phyloP scores from a whole-genome alignment of 2,329 filamentous ascomycete genomes.

The Nigrograna mackinnonii region DNA sequence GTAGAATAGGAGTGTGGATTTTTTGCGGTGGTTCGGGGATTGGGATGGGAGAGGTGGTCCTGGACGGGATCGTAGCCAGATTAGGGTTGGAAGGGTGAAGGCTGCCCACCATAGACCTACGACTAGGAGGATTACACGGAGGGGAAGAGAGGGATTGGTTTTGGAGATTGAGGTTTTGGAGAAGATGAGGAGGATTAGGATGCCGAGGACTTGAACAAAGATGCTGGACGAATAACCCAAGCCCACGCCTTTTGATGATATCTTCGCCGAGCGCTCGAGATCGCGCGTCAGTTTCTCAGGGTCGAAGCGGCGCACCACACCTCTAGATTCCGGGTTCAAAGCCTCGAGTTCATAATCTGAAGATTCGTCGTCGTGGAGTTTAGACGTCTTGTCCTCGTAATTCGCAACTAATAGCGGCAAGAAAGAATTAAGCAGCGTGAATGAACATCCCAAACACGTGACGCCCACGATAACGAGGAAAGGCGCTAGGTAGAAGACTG shows the following conservation, averaged over 20 bases:
- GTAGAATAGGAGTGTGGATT: slow-evolving; percentile 61
- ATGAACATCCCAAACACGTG: slow-evolving; percentile 89
- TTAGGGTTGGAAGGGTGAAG: slow-evolving; percentile 80
- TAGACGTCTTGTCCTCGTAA: slow-evolving; percentile 61
- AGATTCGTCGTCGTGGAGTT: slow-evolving; percentile 12
- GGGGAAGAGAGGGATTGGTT: slow-evolving; percentile 76
- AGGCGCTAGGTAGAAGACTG: slow-evolving; percentile 77
- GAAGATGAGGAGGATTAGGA: slow-evolving; percentile 68
- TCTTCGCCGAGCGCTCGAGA: slow-evolving; percentile 77
- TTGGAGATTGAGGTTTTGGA: slow-evolving; percentile 49
- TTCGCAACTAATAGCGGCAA: slow-evolving; percentile 84
- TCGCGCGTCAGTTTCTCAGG: slow-evolving; percentile 58
- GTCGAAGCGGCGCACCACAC: slow-evolving; percentile 4
- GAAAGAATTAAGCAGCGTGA: slow-evolving; percentile 93
- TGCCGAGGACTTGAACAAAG: slow-evolving; percentile 76
- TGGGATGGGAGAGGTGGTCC: slow-evolving; percentile 70
- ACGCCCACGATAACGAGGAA: slow-evolving; percentile 84
- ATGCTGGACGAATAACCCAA: slow-evolving; percentile 87
- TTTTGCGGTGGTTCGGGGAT: slow-evolving; percentile 15
- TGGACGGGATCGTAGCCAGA: slow-evolving; percentile 83
- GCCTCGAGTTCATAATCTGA: slow-evolving; percentile 31
- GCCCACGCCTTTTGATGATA: slow-evolving; percentile 86
- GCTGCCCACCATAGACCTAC: slow-evolving; percentile 87
- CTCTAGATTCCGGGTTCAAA: slow-evolving; percentile 18
- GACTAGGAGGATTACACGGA: slow-evolving; percentile 79